Evolutionary conservation across 371 early-diverging fungal genomes (phyloP), one percentile per base, ranked within the genome.

Genomic region (Cokeromyces recurvatus): DNA sequence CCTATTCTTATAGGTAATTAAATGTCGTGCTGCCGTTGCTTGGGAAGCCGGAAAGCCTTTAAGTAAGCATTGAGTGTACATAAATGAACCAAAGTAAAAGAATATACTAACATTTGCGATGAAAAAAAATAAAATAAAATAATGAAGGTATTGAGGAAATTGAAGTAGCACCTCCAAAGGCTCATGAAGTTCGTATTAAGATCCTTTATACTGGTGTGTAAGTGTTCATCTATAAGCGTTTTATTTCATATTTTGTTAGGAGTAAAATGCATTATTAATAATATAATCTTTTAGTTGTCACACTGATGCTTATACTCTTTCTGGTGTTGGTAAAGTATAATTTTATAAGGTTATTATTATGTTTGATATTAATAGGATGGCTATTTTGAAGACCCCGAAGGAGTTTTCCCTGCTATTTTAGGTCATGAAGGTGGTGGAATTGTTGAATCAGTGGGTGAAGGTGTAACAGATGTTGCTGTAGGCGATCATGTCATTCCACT

Each of bases 401-500:
- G 95, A 38, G 77, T 86, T 6, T 95, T 92, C 77, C 97, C 97
- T 4, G 77, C 77, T 41, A 94, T 97, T 60, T 74, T 96, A 38
- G 98, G 97, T 42, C 97, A 97, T 69, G 97, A 97, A 72, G 95
- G 95, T 49, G 93, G 90, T 40, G 92, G 95, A 64, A 64, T 96
- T 51, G 97, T 97, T 35, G 98, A 97, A 67, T 91, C 92, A 24
- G 85, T 97, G 12, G 98, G 98, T 51, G 94, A 94, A 57, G 95
- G 92, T 43, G 98, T 97, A 10, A 94, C 95, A 23, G 83, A 83
- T 17, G 89, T 97, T 27, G 66, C 74, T 43, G 78, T 79, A 1
- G 97, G 98, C 20, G 98, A 97, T 63, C 94, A 94, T 53, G 98
- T 97, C 46, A 86, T 97, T 49, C 96, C 98, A 17, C 78, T 96